A percentile compares a stretch with the other conserved stretches of the same genome.
phyloP scores from a whole-genome alignment of 768 basidiomycete genomes.

The Kwoniella europaea region DNA sequence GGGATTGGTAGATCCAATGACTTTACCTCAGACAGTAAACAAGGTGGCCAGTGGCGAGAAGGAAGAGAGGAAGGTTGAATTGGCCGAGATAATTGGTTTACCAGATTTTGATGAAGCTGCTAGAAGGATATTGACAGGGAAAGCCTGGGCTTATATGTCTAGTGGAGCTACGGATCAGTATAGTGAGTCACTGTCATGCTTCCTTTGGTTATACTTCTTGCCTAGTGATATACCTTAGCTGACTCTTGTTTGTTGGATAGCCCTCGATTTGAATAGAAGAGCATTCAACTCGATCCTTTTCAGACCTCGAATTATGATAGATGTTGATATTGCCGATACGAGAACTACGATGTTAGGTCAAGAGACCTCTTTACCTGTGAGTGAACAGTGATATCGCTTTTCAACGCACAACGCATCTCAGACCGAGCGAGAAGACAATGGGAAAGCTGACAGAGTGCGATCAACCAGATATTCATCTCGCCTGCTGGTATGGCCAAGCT shows the following conservation, averaged over 20 bases:
- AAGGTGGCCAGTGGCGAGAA: slow-evolving; percentile 28
- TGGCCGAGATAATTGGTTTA: slow-evolving; percentile 54
- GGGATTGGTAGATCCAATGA: slow-evolving; percentile 51
- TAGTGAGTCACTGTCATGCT: slow-evolving; percentile 36
- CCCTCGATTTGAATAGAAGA: slow-evolving; percentile 46
- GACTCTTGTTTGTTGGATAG: slow-evolving; percentile 16
- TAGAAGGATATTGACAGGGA: slow-evolving; percentile 44
- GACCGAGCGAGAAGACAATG: too few species aligned
- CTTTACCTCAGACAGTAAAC: slow-evolving; percentile 39
- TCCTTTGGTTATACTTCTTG: not conserved
- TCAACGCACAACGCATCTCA: too few species aligned
- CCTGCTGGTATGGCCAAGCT: slow-evolving; percentile 60
- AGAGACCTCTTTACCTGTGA: slow-evolving; percentile 51
- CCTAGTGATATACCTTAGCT: not conserved
- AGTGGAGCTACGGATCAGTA: slow-evolving; percentile 57
- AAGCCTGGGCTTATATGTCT: slow-evolving; percentile 58
- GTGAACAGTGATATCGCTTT: not conserved
- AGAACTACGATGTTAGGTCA: slow-evolving; percentile 55
- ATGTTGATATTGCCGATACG: slow-evolving; percentile 56
- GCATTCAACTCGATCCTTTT: slow-evolving; percentile 57
- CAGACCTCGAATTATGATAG: slow-evolving; percentile 56
- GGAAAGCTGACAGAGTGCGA: too few species aligned
- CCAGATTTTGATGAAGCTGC: slow-evolving; percentile 58
- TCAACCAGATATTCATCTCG: slow-evolving; percentile 55
- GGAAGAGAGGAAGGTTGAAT: slow-evolving; percentile 46